Conservation (phyloP, 352 stramenopile genomes). For the Phytophthora pinifolia region DNA sequence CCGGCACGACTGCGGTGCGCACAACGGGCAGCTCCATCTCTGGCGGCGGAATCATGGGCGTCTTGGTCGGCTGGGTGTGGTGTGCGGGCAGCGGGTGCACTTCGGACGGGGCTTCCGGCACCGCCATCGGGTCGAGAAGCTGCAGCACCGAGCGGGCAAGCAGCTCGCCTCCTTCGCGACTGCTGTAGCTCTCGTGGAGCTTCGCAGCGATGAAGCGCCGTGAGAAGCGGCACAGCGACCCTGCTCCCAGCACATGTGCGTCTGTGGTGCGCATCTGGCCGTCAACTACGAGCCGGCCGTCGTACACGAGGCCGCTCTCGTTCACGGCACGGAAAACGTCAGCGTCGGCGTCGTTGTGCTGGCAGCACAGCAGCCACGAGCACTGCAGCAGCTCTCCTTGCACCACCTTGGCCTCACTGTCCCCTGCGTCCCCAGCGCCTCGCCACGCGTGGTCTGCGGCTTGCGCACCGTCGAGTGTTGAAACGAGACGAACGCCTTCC, state of each 20-base stretch:
- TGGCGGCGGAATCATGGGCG: conserved; percentile 49
- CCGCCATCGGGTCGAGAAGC: conserved; percentile 59
- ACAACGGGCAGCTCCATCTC: conserved; percentile 76
- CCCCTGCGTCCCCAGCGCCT: neutral
- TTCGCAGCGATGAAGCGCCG: conserved; percentile 76
- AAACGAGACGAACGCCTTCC: conserved; percentile 42
- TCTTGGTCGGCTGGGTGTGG: conserved; percentile 16
- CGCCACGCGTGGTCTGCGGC: conserved; percentile 8
- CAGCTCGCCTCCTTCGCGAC: conserved; percentile 73
- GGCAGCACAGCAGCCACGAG: conserved; percentile 79
- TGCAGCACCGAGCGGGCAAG: conserved; percentile 64
- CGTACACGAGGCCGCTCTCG: conserved; percentile 91
- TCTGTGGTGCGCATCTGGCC: conserved; percentile 86
- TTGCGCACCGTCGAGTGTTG: conserved; percentile 18
- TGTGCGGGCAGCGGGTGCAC: conserved; percentile 16
- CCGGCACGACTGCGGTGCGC: conserved; percentile 37
- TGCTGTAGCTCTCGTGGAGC: conserved; percentile 77
- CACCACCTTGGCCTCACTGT: neutral
- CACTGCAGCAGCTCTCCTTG: conserved; percentile 45
- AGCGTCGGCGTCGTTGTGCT: conserved; percentile 82
- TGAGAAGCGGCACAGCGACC: conserved; percentile 79
- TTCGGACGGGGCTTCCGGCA: conserved; percentile 4
- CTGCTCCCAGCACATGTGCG: conserved; percentile 64
- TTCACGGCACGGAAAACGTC: conserved; percentile 91
- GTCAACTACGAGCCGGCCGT: conserved; percentile 90